A percentile compares a stretch with the other conserved stretches of the same genome.
phyloP scores from a whole-genome alignment of 1,284 basidiomycete species.

The Pholiota adiposa region DNA sequence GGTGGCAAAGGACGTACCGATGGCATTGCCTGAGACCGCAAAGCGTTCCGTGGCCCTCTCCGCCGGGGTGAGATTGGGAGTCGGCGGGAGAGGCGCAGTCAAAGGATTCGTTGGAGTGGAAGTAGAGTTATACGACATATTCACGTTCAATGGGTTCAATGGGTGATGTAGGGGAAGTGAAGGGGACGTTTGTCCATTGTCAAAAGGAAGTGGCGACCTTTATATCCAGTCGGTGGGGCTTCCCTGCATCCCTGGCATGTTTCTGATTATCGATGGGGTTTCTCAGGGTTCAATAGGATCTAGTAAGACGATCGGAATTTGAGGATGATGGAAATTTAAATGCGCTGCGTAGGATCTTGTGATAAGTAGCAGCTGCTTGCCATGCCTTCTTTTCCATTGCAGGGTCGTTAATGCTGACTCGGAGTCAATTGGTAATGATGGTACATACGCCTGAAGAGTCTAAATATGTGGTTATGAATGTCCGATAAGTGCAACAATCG shows the following conservation, averaged over 20 bases:
- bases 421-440: too few relatives aligned
- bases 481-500: too few relatives aligned
- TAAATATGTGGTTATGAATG: too few relatives aligned
- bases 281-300: too few relatives aligned
- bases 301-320: too few relatives aligned
- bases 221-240: background rate
- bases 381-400: too few relatives aligned
- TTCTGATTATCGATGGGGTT: background rate
- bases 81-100: conserved; percentile 33
- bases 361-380: too few relatives aligned
- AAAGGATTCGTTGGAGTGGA: conserved; percentile 33
- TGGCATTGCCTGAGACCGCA: conserved; percentile 41
- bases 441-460: too few relatives aligned
- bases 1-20: conserved; percentile 41
- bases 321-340: too few relatives aligned
- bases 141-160: background rate
- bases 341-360: too few relatives aligned
- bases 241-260: background rate
- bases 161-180: too few relatives aligned
- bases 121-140: background rate
- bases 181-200: background rate
- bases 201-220: background rate
- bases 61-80: conserved; percentile 25
- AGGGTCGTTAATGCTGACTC: too few relatives aligned
- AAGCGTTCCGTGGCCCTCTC: conserved; percentile 39